These are phyloP conservation scores for Phytophthora cajani DNA, from an alignment of 352 stramenopile species.

Conservation along the genomic window DNA sequence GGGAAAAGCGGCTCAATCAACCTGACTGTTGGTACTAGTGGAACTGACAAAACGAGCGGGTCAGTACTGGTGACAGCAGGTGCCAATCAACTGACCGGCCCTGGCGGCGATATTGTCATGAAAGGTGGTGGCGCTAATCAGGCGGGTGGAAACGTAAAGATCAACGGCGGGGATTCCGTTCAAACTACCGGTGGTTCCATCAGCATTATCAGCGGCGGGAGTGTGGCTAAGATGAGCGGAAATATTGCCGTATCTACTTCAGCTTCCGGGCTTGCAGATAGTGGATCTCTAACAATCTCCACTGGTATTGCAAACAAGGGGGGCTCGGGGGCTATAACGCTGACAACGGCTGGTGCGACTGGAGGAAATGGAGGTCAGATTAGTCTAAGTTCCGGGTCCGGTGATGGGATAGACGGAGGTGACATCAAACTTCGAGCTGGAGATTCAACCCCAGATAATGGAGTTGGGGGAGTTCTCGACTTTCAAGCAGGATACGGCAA, in stretches of 20 bases:
- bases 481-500: constrained; percentile 35
- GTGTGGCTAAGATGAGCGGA: constrained; percentile 33
- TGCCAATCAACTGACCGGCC: constrained; percentile 25
- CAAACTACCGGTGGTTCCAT: constrained; percentile 30
- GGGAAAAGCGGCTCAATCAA: constrained; percentile 36
- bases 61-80: constrained; percentile 27
- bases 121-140: constrained; percentile 25
- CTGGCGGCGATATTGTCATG: constrained; percentile 27
- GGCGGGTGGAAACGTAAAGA: constrained; percentile 4
- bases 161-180: constrained; percentile 27
- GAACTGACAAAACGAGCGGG: constrained; percentile 9
- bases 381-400: constrained; percentile 25
- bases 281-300: constrained; percentile 24
- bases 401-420: constrained; percentile 26
- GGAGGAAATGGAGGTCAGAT: constrained; percentile 33
- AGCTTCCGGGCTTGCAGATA: constrained; percentile 16
- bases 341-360: constrained; percentile 22
- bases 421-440: constrained; percentile 31
- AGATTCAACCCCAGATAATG: constrained; percentile 21
- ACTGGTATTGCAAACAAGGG: constrained; percentile 30
- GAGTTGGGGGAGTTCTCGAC: constrained; percentile 23
- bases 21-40: constrained; percentile 22
- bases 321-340: constrained; percentile 24
- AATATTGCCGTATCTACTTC: constrained; percentile 19
- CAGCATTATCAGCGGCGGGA: constrained; percentile 25